Conservation (phyloP, 2,329 filamentous ascomycete genomes). For the Arthrobotrys conoides region DNA sequence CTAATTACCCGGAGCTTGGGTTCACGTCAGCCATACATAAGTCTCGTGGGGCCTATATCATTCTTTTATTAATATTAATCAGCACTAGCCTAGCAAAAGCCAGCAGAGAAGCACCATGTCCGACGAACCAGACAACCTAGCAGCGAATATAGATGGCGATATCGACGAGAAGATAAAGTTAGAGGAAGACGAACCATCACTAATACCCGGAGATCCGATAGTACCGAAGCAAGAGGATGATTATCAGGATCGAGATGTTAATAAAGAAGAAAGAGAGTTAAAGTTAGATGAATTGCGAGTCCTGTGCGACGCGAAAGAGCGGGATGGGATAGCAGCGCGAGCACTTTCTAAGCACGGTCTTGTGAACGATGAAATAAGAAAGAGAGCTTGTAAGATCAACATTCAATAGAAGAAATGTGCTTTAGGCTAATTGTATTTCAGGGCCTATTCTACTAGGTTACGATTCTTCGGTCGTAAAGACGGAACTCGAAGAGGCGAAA, state of each 20-base stretch:
- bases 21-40: background rate
- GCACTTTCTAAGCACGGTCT: constrained; percentile 63
- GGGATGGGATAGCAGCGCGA: constrained; percentile 61
- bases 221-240: constrained; percentile 61
- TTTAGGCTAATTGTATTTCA: constrained; percentile 35
- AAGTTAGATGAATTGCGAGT: constrained; percentile 62
- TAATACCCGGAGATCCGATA: background rate
- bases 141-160: background rate
- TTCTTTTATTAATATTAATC: background rate
- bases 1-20: constrained; percentile 3
- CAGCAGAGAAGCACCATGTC: constrained; percentile 27
- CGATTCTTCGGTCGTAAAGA: constrained; percentile 61
- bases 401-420: background rate
- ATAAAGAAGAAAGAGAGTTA: constrained; percentile 57
- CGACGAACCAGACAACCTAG: constrained; percentile 45
- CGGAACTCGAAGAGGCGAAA: constrained; percentile 61
- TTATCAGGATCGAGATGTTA: constrained; percentile 18
- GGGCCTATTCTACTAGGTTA: constrained; percentile 68
- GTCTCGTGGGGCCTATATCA: background rate
- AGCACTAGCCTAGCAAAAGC: background rate
- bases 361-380: constrained; percentile 64
- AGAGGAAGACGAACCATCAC: constrained; percentile 59
- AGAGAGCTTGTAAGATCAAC: constrained; percentile 62
- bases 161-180: constrained; percentile 38
- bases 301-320: constrained; percentile 61